phyloP scores from a whole-genome alignment of 768 basidiomycete genomes.

The Rickenella mellea region DNA sequence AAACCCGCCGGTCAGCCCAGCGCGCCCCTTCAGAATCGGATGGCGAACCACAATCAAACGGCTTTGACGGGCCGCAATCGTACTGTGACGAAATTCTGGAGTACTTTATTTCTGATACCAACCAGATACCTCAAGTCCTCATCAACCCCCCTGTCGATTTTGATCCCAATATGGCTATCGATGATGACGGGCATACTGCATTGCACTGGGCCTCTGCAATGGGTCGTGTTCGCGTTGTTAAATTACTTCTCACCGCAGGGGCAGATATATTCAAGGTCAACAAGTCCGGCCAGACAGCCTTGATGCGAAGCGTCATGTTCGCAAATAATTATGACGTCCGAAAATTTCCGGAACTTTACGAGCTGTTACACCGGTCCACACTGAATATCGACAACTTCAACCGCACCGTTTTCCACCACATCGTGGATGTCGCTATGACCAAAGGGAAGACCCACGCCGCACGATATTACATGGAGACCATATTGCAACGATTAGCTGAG shows the following conservation, averaged over 20 bases:
- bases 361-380: constrained; percentile 93
- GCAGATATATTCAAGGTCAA: constrained; percentile 97
- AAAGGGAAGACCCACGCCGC: constrained; percentile 98
- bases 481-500: constrained; percentile 76
- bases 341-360: constrained; percentile 96
- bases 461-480: constrained; percentile 97
- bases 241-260: constrained; percentile 84
- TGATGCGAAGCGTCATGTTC: constrained; percentile 99
- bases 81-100: constrained; percentile 96
- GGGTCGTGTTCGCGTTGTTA: constrained; percentile 95
- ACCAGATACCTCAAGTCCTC: constrained; percentile 80
- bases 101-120: constrained; percentile 97
- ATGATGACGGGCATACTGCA: constrained; percentile 96
- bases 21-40: constrained; percentile 37
- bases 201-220: constrained; percentile 99
- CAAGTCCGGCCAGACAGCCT: constrained; percentile 89
- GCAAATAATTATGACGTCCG: constrained; percentile 99
- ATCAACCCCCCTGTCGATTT: constrained; percentile 84
- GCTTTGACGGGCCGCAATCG: constrained; percentile 43
- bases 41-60: constrained; percentile 35
- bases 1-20: constrained; percentile 36
- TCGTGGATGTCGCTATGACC: constrained; percentile 93
- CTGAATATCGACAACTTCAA: constrained; percentile 98
- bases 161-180: constrained; percentile 92
- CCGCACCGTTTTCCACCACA: constrained; percentile 96